phyloP scores from a whole-genome alignment of 2,329 filamentous ascomycete species.

The Alternaria alternata region DNA sequence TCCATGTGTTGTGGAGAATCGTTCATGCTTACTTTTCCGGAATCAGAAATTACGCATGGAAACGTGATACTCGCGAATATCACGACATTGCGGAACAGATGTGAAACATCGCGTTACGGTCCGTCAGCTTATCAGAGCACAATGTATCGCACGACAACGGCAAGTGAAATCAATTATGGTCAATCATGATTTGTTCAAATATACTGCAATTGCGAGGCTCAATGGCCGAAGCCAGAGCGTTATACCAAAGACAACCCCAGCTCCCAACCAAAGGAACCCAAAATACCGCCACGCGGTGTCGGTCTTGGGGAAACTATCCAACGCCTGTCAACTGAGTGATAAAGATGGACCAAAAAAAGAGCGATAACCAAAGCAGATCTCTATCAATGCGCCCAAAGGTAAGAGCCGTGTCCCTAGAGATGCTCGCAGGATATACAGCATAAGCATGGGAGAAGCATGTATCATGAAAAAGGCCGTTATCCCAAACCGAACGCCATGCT shows the following conservation, averaged over 20 bases:
- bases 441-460: conserved; percentile 18
- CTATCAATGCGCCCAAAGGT: conserved; percentile 19
- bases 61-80: background rate
- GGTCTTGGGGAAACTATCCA: conserved; percentile 5
- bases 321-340: conserved; percentile 19
- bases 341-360: conserved; percentile 10
- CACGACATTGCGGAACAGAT: background rate
- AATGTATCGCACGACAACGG: background rate
- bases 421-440: conserved; percentile 36
- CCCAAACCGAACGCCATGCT: conserved; percentile 35
- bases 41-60: background rate
- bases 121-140: background rate
- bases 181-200: background rate
- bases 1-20: conserved; percentile 1
- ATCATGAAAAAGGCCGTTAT: conserved; percentile 27
- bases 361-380: conserved; percentile 12
- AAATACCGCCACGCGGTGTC: conserved; percentile 10
- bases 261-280: conserved; percentile 7
- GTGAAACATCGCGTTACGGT: background rate
- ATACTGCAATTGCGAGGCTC: conserved; percentile 25
- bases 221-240: conserved; percentile 24
- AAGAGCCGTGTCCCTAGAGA: conserved; percentile 23
- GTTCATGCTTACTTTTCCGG: conserved; percentile 11
- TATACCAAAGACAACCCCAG: conserved; percentile 12
- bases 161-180: background rate